Base-by-base conservation (phyloP, 2,329 filamentous ascomycete genomes). In the Zymoseptoria pseudotritici region DNA sequence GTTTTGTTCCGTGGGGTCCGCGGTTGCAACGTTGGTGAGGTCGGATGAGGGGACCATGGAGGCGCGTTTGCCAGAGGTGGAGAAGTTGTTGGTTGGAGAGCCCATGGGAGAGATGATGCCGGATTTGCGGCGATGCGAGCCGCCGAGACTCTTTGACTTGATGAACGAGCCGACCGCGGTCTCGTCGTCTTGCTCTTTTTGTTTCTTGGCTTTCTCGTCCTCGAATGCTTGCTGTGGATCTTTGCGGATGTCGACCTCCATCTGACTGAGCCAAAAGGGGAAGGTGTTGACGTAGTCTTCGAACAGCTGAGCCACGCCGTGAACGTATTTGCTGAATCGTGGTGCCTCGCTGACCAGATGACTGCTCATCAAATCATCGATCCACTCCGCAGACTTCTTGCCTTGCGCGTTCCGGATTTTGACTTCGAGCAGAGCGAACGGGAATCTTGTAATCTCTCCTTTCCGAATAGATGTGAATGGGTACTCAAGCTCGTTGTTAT, bases 321-420 rank as follows among this genome's bases (percentile, higher is more conserved):
- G 93, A 2, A 96, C 89, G 68, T 97, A 99, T 74, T 99, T 99
- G 69, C 91, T 97, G 77, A 99, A 99, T 55, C 89, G 86, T 1
- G 92, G 90, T 0, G 89, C 87, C 53, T 91, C 86, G 72, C 96
- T 91, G 64, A 99, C 89, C 4, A 99, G 83, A 74, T 99, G 93
- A 4, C 91, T 97, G 56, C 84, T 82, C 85, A 96, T 97, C 66
- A 99, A 78, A 67, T 99, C 94, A 66, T 91, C 85, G 36, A 97
- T 81, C 94, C 94, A 99, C 64, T 87, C 84, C 4, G 89, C 87
- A 58, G 86, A 85, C 74, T 90, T 91, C 66, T 84, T 82, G 54
- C 75, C 75, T 26, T 22, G n/a, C 36, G 62, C 58, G 36, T 63
- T 65, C 65, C 80, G 82, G 67, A 96, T 80, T 78, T 97, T 97